Percentiles rank a stretch among this genome's conserved stretches.
phyloP scores from a whole-genome alignment of 768 basidiomycete species.

The Lactarius sp. region DNA sequence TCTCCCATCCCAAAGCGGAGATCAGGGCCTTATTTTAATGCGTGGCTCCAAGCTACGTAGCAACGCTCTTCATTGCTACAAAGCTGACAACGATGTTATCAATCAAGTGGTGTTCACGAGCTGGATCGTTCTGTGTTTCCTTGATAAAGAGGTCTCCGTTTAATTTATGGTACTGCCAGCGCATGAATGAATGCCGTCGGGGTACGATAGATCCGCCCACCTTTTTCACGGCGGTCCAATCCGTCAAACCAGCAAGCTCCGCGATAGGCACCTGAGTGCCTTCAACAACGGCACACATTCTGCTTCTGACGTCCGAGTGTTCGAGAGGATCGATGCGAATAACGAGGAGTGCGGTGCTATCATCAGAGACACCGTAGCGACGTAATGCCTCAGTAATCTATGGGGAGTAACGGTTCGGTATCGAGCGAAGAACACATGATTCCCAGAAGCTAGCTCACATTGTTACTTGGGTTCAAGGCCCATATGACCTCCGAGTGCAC shows the following conservation, averaged over 20 bases:
- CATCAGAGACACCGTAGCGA: slow-evolving; percentile 77
- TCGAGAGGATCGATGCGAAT: slow-evolving; percentile 54
- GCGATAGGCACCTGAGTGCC: slow-evolving; percentile 51
- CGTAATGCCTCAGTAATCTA: slow-evolving; percentile 87
- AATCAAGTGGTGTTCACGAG: slow-evolving; percentile 40
- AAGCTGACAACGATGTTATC: slow-evolving; percentile 70
- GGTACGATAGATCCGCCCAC: slow-evolving; percentile 36
- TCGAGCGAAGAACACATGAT: background rate
- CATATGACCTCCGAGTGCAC: slow-evolving; percentile 91
- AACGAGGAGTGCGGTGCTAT: slow-evolving; percentile 60
- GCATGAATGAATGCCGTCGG: slow-evolving; percentile 34
- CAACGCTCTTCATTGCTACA: slow-evolving; percentile 78
- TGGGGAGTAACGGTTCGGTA: background rate
- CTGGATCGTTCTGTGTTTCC: slow-evolving; percentile 33
- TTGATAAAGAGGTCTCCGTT: slow-evolving; percentile 45
- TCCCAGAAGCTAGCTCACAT: slow-evolving; percentile 42
- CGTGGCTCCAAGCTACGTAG: slow-evolving; percentile 24
- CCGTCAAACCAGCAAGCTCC: slow-evolving; percentile 45
- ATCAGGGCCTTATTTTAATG: background rate
- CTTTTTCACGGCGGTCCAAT: slow-evolving; percentile 74
- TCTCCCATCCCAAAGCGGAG: background rate
- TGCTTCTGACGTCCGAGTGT: slow-evolving; percentile 40
- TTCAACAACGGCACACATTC: slow-evolving; percentile 53
- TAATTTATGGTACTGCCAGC: slow-evolving; percentile 66
- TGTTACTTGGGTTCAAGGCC: slow-evolving; percentile 80